phyloP scores from a whole-genome alignment of 2,329 filamentous ascomycete species.

The Didymella glomerata region DNA sequence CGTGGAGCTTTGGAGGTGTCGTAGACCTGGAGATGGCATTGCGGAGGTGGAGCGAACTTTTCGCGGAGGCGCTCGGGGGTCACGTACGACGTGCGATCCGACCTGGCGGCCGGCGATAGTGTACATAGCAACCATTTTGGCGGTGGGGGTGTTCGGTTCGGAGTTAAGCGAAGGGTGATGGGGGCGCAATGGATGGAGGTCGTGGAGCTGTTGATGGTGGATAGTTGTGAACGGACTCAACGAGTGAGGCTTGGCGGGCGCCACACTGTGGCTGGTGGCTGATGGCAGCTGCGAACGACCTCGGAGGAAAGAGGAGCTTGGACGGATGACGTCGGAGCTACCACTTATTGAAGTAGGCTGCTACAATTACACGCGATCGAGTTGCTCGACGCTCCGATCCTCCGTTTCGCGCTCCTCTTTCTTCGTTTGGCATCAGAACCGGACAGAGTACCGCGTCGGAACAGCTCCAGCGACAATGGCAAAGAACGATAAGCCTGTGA shows the following conservation, averaged over 20 bases:
- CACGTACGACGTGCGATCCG: constrained; percentile 63
- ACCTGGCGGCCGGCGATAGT: constrained; percentile 61
- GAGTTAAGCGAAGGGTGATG: constrained; percentile 31
- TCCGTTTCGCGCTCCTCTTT: background rate
- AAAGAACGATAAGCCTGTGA: constrained; percentile 44
- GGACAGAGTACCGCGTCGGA: background rate
- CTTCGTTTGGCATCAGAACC: background rate
- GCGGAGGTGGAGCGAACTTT: constrained; percentile 24
- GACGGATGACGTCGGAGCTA: constrained; percentile 21
- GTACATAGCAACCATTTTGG: constrained; percentile 62
- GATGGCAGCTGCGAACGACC: constrained; percentile 2
- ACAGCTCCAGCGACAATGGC: constrained; percentile 41
- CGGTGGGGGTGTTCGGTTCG: constrained; percentile 31
- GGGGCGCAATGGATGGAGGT: constrained; percentile 45
- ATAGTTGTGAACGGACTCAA: constrained; percentile 31
- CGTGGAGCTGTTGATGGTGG: constrained; percentile 29
- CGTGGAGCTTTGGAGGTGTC: background rate
- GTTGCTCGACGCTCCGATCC: background rate
- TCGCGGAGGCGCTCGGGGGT: constrained; percentile 18
- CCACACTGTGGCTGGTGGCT: constrained; percentile 12
- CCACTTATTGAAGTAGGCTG: constrained; percentile 2
- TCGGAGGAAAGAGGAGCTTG: constrained; percentile 15
- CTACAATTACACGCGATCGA: background rate
- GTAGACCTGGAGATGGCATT: background rate
- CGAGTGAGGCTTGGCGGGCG: constrained; percentile 26